Evolutionary conservation across 371 early-diverging fungal species (phyloP), one percentile per base, ranked within the genome.

Genomic region (Rhizopus arrhizus): DNA sequence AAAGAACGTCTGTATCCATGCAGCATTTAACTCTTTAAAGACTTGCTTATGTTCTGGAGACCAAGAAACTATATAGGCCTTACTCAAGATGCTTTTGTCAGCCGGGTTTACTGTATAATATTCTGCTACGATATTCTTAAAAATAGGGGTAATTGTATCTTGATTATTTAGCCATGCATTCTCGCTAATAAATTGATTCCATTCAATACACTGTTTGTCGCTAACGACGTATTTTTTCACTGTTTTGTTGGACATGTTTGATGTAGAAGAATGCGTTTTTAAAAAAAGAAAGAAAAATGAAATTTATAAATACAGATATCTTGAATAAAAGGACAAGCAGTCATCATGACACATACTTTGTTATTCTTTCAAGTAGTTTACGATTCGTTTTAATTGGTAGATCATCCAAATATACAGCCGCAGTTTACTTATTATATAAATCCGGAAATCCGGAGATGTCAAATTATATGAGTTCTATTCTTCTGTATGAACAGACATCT

Each of bases 11-110:
- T 54, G 36, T 9, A 69, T 51, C 64, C 64, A 64, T 6, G 49
- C 36, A 31, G 61, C 42, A 32, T 53, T 69, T 8, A 69, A n/a
- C 11, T 61, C 46, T 29, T 58, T 64, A 28, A 69, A 69, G 16
- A 52, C 61, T 29, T 28, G 22, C 31, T 69, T 61, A 38, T 58
- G 61, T 12, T 61, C 53, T 3, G 35, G 13, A 9, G 61, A 56
- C 54, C 58, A 69, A 0, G 65, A 64, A 0, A 61, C 56, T 9
- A 61, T 47, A 34, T 60, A 33, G 0, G 61, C 16, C 38, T 53
- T 60, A 13, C 64, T 49, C 2, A 41, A 29, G 6, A 69, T 35
- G 2, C 0, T 42, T 46, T 58, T 53, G 31, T 61, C 28, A 2
- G 47, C 35, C 6, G 9, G 31, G 32, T 69, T 50, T 2, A 69